Evolutionary conservation across 1,284 basidiomycete species (phyloP), one percentile per base, ranked within the genome.

Genomic region (Leccinum solheimii): DNA sequence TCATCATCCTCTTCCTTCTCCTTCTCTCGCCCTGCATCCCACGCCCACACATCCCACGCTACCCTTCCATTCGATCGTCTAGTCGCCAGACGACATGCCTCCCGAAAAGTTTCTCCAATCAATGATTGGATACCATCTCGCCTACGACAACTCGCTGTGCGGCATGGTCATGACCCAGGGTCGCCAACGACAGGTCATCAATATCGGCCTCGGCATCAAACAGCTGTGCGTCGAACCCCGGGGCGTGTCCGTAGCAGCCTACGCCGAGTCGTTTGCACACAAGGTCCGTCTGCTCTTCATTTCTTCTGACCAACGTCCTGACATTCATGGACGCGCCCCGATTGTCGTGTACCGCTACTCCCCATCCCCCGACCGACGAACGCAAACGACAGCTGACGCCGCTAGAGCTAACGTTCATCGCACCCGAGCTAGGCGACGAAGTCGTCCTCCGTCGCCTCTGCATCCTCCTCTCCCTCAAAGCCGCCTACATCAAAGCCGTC

Each of bases 111-210:
- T 83, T 58, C 77, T 86, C 30, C 81, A 84, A 38, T 86, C 87
- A 2, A 88, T 88, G 83, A 91, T 92, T 61, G 90, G 90, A 3
- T 92, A 91, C 68, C 88, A 90, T 63, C 83, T 90, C 48, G 80
- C 86, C 3, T 86, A 82, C 67, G 83, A 87, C 62, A 82, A 83
- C 63, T 88, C 86, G 11, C 73, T 91, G 11, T 84, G 89, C 59
- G 89, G 87, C 16, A 90, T 92, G 87, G 87, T 89, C 49, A 92
- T 91, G 84, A 88, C 88, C 2, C 90, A 92, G 67, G 90, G 90
- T 5, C 80, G 81, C 7, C 85, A 86, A 63, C 82, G 84, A 55
- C 86, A 88, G 62, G 90, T 92, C 48, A 79, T 90, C 67, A 90
- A 91, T 73, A 86, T 92, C 66, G 91, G 90, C 3, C 77, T 92